Evolutionary conservation across 202 grass and related monocot genomes (phyloP), one percentile per base, ranked within the genome.

Genomic region (Carex arenaria): DNA sequence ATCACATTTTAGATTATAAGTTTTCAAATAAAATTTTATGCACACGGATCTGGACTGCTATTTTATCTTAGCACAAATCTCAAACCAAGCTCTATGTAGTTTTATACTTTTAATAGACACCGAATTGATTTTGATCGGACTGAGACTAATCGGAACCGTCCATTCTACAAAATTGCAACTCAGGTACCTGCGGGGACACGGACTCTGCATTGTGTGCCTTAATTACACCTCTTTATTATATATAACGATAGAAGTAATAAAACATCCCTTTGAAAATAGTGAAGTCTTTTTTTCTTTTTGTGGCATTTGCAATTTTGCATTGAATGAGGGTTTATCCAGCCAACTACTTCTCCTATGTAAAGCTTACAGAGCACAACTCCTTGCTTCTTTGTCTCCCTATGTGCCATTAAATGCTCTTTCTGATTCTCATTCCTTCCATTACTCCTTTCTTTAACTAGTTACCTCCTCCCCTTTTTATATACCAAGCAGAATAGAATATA

Each of bases 311-410:
- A 79, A 61, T 79, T 32, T 61, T 19, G 54, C 75, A 79, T 79
- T 79, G 15, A 79, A 59, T 79, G 28, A 79, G 14, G 18, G 53
- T 52, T 34, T 11, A 55, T 57, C 17, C 75, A 79, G 75, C 75
- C 51, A 79, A 61, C 75, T 13, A 80, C 78, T 17, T 2, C 53
- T 62, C 7, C 20, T 15, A 80, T 64, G 78, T 63, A 80, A 80
- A 63, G 53, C 78, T 80, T 80, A 63, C 56, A 64, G 34, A 80
- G 47, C 80, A 82, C 80, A 34, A 56, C 45, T 68, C 63, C 61
- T 82, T 68, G 61, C 61, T 52, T 67, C 43, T 54, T 54, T 67
- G 62, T 82, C 80, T 49, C 36, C 49, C 42, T 56, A 15, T 36
- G 63, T 1, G 2, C 1, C 42, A 45, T 81, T 65, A 43, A 62